Conservation (phyloP, 2,329 filamentous ascomycete species). For the Cladosporium sp. region DNA sequence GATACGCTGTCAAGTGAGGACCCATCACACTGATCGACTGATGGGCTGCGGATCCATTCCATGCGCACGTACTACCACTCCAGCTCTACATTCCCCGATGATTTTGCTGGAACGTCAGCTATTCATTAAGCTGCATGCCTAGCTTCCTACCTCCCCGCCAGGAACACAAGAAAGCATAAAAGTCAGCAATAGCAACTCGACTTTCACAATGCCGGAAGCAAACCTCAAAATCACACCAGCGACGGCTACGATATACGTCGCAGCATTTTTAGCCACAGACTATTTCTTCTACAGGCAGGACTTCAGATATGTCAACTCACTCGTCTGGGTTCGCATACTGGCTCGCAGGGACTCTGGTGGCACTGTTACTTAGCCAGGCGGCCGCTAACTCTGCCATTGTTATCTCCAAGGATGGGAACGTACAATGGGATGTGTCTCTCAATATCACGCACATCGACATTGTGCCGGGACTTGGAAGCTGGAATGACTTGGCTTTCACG, state of each 20-base stretch:
- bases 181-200: neutral
- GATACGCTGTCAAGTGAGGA: no score
- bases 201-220: neutral
- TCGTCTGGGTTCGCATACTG: constrained; percentile 4
- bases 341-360: neutral
- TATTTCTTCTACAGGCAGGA: constrained; percentile 5
- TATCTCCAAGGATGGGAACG: neutral
- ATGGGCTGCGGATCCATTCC: no score
- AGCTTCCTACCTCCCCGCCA: neutral
- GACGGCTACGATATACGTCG: constrained; percentile 29
- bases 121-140: no score
- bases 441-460: no score
- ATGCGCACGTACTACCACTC: no score
- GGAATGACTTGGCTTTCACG: constrained; percentile 7
- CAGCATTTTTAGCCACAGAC: constrained; percentile 10
- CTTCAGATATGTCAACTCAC: constrained; percentile 5
- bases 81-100: no score
- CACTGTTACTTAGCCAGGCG: neutral
- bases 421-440: constrained; percentile 1
- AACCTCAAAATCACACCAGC: neutral
- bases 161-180: neutral
- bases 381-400: neutral
- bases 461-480: no score
- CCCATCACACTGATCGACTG: no score
- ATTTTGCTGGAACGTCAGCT: no score